A percentile compares a stretch with the other conserved stretches of the same genome.
phyloP scores from a whole-genome alignment of 1,284 basidiomycete genomes.

The Cutaneotrichosporon sp. region DNA sequence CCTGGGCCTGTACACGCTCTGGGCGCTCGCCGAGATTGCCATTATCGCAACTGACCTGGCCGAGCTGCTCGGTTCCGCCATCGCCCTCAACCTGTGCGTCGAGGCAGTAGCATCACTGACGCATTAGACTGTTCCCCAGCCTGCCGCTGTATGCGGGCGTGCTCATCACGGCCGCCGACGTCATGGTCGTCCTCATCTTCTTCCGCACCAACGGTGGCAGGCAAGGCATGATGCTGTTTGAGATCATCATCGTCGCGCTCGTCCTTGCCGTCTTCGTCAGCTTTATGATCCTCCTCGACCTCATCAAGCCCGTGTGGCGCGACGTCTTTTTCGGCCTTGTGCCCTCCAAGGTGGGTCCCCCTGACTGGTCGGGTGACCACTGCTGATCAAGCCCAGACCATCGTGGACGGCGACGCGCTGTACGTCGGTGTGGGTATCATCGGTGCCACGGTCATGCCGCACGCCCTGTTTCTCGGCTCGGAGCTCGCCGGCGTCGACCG shows the following conservation, averaged over 20 bases:
- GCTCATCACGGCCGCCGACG: constrained; percentile 75
- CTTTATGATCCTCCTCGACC: constrained; percentile 73
- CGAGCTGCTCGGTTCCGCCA: constrained; percentile 70
- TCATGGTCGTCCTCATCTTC: constrained; percentile 57
- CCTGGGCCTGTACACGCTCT: constrained; percentile 49
- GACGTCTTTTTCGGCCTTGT: constrained; percentile 78
- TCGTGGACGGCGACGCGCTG: constrained; percentile 52
- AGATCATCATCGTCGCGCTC: constrained; percentile 62
- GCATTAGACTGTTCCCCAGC: constrained; percentile 63
- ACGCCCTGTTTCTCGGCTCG: constrained; percentile 83
- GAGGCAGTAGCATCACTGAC: neutral
- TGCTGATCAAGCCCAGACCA: constrained; percentile 28
- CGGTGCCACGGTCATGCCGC: constrained; percentile 76
- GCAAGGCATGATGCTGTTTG: constrained; percentile 58
- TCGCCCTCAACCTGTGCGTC: constrained; percentile 63
- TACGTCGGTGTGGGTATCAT: constrained; percentile 66
- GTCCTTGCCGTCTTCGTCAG: constrained; percentile 73
- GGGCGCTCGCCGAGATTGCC: constrained; percentile 65
- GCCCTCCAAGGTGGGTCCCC: constrained; percentile 57
- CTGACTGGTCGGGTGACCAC: constrained; percentile 13
- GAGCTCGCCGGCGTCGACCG: constrained; percentile 76
- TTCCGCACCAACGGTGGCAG: constrained; percentile 40
- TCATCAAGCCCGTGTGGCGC: constrained; percentile 69
- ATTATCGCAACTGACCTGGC: constrained; percentile 63
- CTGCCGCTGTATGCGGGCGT: constrained; percentile 76